Percentiles rank a stretch among this genome's conserved stretches.
Evolutionary conservation across 805 yeast species (phyloP).

Genomic region (Starmerella powellii): DNA sequence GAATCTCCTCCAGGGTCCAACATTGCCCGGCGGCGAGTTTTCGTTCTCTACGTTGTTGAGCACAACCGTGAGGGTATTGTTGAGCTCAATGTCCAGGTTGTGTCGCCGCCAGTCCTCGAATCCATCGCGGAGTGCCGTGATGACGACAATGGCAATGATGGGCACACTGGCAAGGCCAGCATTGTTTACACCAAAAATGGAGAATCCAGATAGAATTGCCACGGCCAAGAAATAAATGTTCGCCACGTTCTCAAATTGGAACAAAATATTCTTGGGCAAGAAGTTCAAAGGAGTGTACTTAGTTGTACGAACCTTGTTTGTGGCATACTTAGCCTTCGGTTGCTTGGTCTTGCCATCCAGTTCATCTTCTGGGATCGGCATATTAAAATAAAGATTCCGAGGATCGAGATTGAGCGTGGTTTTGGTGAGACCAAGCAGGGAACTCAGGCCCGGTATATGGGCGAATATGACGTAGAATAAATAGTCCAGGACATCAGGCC

Average conservation of each 20-base stretch:
- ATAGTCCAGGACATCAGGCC: slow-evolving; percentile 2
- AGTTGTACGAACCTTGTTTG: slow-evolving; percentile 90
- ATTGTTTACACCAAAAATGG: slow-evolving; percentile 58
- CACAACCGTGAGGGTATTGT: slow-evolving; percentile 50
- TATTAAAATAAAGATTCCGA: slow-evolving; percentile 40
- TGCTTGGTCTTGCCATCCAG: slow-evolving; percentile 48
- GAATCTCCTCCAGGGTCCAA: slow-evolving; percentile 55
- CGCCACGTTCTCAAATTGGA: slow-evolving; percentile 82
- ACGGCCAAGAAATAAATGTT: slow-evolving; percentile 73
- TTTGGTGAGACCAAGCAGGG: slow-evolving; percentile 18
- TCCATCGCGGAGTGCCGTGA: slow-evolving; percentile 68
- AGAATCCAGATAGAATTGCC: slow-evolving; percentile 63
- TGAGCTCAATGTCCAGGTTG: slow-evolving; percentile 52
- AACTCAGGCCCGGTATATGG: slow-evolving; percentile 18
- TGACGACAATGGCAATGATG: slow-evolving; percentile 59
- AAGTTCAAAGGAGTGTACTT: slow-evolving; percentile 86
- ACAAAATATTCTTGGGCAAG: slow-evolving; percentile 67
- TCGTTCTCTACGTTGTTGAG: slow-evolving; percentile 43
- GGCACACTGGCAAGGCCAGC: slow-evolving; percentile 75
- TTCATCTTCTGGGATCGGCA: slow-evolving; percentile 37
- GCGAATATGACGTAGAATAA: slow-evolving; percentile 24
- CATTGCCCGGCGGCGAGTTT: slow-evolving; percentile 43
- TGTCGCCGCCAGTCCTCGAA: slow-evolving; percentile 64
- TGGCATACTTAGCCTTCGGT: slow-evolving; percentile 51
- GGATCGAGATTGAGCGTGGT: slow-evolving; percentile 12